These are phyloP conservation scores for Pluteus cervinus DNA, from an alignment of 768 basidiomycete genomes.

Conservation along the genomic window DNA sequence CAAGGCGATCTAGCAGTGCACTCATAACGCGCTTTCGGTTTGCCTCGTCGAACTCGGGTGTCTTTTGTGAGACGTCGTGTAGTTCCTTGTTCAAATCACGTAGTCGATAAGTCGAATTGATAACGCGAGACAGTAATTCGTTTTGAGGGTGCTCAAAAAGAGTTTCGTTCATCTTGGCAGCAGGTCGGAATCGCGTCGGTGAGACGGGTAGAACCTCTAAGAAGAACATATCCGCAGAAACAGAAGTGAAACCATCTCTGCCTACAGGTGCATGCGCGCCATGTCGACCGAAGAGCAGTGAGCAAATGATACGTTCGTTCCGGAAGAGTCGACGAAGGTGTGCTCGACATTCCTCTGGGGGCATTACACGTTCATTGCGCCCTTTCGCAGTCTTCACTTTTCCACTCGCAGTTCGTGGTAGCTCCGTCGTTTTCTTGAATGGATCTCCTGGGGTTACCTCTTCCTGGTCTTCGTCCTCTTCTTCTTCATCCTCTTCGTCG, in stretches of 20 bases:
- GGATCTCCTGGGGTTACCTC: constrained; percentile 36
- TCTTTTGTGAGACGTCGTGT: constrained; percentile 54
- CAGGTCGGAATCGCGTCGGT: constrained; percentile 94
- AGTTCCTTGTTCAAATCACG: constrained; percentile 72
- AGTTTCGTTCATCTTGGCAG: constrained; percentile 84
- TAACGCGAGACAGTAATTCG: constrained; percentile 74
- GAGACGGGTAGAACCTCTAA: constrained; percentile 87
- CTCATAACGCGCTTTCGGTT: constrained; percentile 54
- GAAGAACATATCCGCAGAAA: constrained; percentile 96
- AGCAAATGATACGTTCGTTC: constrained; percentile 78
- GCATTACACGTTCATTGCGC: constrained; percentile 84
- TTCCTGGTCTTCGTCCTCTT: constrained; percentile 38
- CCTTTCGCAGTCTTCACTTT: constrained; percentile 71
- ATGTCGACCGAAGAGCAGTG: constrained; percentile 88
- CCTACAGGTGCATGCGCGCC: constrained; percentile 70
- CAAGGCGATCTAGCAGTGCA: constrained; percentile 68
- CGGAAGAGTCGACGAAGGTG: constrained; percentile 86
- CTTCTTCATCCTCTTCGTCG: constrained; percentile 41
- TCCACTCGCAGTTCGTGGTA: constrained; percentile 72
- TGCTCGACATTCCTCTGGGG: constrained; percentile 89
- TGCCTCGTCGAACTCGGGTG: constrained; percentile 42
- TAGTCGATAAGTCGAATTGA: constrained; percentile 74
- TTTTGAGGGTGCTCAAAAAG: constrained; percentile 97
- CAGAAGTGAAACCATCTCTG: constrained; percentile 54
- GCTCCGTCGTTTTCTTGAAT: constrained; percentile 20